Conservation (phyloP, 202 grass and related monocot genomes). For the Sporobolus alterniflorus region DNA sequence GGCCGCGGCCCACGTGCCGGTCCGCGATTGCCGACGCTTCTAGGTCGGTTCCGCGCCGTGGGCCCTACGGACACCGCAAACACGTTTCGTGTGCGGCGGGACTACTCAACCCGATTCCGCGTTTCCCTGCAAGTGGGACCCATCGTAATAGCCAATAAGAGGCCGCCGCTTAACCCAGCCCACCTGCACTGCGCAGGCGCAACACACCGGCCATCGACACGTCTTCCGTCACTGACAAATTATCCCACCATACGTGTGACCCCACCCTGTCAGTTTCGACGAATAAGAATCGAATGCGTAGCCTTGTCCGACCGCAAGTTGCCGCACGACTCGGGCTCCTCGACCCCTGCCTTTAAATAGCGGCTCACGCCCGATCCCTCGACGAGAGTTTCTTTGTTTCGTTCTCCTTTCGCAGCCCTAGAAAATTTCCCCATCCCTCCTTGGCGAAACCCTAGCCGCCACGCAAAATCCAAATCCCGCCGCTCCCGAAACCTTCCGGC, state of each 20-base stretch:
- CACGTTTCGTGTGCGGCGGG: slow-evolving; percentile 41
- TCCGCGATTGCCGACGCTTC: slow-evolving; percentile 29
- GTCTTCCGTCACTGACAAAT: fast-evolving
- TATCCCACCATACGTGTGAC: fast-evolving
- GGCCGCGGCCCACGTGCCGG: slow-evolving; percentile 33
- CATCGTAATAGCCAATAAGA: neutral
- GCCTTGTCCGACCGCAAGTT: slow-evolving; percentile 14
- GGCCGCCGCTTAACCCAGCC: neutral
- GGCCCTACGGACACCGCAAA: slow-evolving; percentile 21
- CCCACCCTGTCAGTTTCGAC: neutral
- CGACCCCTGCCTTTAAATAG: slow-evolving; percentile 46
- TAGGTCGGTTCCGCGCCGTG: slow-evolving; percentile 43
- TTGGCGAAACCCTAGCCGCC: slow-evolving; percentile 74
- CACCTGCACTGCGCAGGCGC: neutral
- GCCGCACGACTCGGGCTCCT: slow-evolving; percentile 48
- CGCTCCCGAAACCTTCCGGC: slow-evolving; percentile 10
- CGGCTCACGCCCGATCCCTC: neutral
- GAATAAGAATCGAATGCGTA: neutral
- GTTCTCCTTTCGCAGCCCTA: neutral
- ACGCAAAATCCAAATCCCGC: slow-evolving; percentile 47
- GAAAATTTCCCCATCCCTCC: neutral
- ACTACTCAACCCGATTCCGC: neutral
- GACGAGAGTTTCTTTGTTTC: slow-evolving; percentile 9
- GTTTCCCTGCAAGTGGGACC: slow-evolving; percentile 11
- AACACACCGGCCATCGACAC: fast-evolving